Percentiles rank a stretch among this genome's conserved stretches.
These are phyloP conservation scores for Elongisporangium undulatum DNA, from an alignment of 352 stramenopile genomes.

Conservation along the genomic window DNA sequence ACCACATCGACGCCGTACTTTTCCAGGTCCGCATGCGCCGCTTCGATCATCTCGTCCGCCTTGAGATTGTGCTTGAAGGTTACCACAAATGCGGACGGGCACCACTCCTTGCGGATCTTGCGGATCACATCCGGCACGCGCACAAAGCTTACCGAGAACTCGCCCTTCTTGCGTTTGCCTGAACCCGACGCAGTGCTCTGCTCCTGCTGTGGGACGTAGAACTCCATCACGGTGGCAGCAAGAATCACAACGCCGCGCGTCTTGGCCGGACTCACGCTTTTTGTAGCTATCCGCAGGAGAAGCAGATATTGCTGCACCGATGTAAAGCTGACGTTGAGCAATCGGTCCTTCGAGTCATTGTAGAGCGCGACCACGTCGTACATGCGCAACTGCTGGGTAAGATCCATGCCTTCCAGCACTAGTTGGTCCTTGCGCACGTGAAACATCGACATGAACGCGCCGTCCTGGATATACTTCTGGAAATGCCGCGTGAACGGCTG, in stretches of 20 bases:
- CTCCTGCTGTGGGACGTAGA: constrained; percentile 43
- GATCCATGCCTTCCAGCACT: constrained; percentile 61
- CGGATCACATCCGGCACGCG: constrained; percentile 75
- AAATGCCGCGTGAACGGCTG: constrained; percentile 83
- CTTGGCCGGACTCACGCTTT: constrained; percentile 51
- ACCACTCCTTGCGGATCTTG: constrained; percentile 80
- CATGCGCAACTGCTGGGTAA: constrained; percentile 58
- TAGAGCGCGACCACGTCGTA: constrained; percentile 62
- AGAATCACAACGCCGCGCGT: constrained; percentile 68
- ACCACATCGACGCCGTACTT: constrained; percentile 82
- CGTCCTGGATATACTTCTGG: constrained; percentile 76
- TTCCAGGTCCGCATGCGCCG: constrained; percentile 62
- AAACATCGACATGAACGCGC: constrained; percentile 82
- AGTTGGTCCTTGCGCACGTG: constrained; percentile 49
- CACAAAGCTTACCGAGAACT: constrained; percentile 80
- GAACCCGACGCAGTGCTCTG: constrained; percentile 3
- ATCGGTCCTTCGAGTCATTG: constrained; percentile 51
- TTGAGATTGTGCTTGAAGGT: constrained; percentile 77
- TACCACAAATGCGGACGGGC: constrained; percentile 72
- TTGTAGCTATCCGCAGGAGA: constrained; percentile 52
- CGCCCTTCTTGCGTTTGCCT: constrained; percentile 27
- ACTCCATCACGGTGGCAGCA: constrained; percentile 77
- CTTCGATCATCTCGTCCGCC: constrained; percentile 65
- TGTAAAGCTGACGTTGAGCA: constrained; percentile 75
- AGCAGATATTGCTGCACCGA: constrained; percentile 83